Conservation (phyloP, 2,329 filamentous ascomycete genomes). For the Cylindrodendrum hubeiense region DNA sequence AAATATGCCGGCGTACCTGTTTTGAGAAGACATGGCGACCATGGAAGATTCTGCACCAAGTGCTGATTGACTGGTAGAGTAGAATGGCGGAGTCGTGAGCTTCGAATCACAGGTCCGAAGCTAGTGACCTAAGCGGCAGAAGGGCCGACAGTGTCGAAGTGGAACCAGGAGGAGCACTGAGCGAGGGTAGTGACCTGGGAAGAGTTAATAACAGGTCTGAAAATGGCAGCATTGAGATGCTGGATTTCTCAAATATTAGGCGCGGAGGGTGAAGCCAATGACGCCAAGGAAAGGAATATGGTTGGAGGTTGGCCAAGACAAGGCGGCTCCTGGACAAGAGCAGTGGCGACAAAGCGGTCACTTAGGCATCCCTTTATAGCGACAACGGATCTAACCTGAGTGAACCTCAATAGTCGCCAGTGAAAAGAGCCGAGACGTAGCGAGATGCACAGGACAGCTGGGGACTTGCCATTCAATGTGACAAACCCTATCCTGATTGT, state of each 20-base stretch:
- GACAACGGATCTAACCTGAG: background rate
- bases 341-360: background rate
- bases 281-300: background rate
- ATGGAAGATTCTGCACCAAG: constrained; percentile 24
- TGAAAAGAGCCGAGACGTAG: background rate
- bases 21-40: constrained; percentile 48
- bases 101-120: background rate
- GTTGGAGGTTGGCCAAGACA: background rate
- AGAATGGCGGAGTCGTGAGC: background rate
- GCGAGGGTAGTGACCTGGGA: background rate
- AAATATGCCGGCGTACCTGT: constrained; percentile 39
- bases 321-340: background rate
- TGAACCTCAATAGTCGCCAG: background rate
- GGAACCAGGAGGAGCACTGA: background rate
- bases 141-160: background rate
- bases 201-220: background rate
- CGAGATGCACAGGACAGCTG: background rate
- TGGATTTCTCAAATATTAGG: background rate
- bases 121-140: background rate
- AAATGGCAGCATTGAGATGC: background rate
- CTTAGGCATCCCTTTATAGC: background rate
- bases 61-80: background rate
- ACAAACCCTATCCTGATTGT: background rate
- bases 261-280: background rate
- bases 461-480: background rate